Base-by-base conservation (phyloP, 2,329 filamentous ascomycete species). In the Didymella lethalis region DNA sequence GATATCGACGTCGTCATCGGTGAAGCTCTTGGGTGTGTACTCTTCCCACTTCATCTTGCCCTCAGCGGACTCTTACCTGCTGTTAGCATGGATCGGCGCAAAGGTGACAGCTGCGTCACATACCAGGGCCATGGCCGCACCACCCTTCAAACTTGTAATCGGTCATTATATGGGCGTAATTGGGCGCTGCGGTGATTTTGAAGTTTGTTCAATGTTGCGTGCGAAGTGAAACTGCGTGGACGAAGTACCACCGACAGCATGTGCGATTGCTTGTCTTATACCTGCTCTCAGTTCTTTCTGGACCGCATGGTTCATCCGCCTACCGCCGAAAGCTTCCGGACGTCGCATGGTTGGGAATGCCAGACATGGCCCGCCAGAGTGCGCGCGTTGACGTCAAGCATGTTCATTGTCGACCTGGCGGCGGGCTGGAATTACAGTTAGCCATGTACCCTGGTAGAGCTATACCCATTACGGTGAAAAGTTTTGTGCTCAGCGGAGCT, bases 1-100 rank as follows among this genome's bases (percentile, higher is more conserved):
- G 55, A 77, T 75, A 51, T 75, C 71, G 61, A 73, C 66, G 44
- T 96, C 92, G 77, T 91, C 86, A 75, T 93, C 90, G 63, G 88
- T 91, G 61, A 68, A 73, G 6, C 74, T 73, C 71, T 81, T 80
- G 29, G 77, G 77, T 59, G 75, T 72, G 64, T 77, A 81, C 45
- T 76, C 76, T 54, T 81, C 77, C 83, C 83, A 85, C 48, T 79
- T 77, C 82, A 85, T 84, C 56, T 85, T 84, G 62, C 84, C 84
- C 55, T 85, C 67, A 59, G 74, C 80, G 18, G 82, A 75, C 59
- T 78, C 74, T 25, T 65, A 72, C 82, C 81, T 40, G 82, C 81
- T 40, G 16, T 40, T 40, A 40, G 36, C 36, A 40, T 40, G 36
- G 3, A 8, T 36, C n/a, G 23, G 23, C 18, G 3, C 11, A 7